Evolutionary conservation across 2,329 filamentous ascomycete species (phyloP).

Genomic region (Penicillium rolfsii): DNA sequence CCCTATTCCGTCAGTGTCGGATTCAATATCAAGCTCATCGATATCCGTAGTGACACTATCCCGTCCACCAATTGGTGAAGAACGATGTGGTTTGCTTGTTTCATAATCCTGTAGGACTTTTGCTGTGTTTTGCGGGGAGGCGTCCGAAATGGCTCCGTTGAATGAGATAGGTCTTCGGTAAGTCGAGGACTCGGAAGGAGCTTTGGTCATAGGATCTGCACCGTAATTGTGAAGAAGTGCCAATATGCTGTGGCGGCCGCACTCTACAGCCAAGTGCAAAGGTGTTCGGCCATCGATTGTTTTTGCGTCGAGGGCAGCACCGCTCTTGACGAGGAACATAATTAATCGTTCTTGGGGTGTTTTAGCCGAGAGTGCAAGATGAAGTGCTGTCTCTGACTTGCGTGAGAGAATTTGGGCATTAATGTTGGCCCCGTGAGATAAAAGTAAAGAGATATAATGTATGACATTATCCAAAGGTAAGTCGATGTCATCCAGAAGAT

Average conservation of each 20-base stretch:
- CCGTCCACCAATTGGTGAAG: background rate
- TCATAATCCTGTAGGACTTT: background rate
- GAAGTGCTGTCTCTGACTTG: constrained; percentile 31
- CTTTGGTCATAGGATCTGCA: constrained; percentile 29
- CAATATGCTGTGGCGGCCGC: constrained; percentile 32
- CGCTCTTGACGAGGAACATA: constrained; percentile 27
- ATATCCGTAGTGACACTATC: constrained; percentile 27
- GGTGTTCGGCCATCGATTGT: constrained; percentile 29
- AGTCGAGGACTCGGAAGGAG: constrained; percentile 10
- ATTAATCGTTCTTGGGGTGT: constrained; percentile 26
- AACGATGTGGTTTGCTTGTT: background rate
- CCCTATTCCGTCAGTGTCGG: constrained; percentile 22
- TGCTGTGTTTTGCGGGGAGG: background rate
- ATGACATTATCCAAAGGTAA: constrained; percentile 25
- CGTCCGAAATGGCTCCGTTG: background rate
- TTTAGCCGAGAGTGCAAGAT: constrained; percentile 30
- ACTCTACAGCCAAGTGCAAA: constrained; percentile 34
- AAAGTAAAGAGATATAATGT: constrained; percentile 30
- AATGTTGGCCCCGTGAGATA: constrained; percentile 30
- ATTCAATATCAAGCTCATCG: constrained; percentile 18
- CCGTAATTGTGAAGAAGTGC: constrained; percentile 30
- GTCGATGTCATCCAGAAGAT: constrained; percentile 25
- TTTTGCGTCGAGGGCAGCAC: constrained; percentile 25
- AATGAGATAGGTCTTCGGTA: background rate
- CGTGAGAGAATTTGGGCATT: constrained; percentile 21